Conservation (phyloP, 441 rosid species). For the Erysimum pusillum region DNA sequence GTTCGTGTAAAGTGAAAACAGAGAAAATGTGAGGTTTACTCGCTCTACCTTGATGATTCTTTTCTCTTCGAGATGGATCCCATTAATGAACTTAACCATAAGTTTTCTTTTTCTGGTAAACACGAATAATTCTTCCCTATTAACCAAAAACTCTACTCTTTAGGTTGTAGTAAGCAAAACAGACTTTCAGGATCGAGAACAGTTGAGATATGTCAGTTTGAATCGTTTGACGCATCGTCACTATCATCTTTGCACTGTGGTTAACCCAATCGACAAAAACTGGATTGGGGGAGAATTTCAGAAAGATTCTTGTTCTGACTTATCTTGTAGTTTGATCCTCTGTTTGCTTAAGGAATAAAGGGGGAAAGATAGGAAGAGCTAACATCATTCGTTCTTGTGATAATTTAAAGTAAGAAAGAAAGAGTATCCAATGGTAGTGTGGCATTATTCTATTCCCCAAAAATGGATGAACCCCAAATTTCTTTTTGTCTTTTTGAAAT, state of each 20-base stretch:
- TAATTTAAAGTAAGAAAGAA: background rate
- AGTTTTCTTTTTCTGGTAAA: background rate
- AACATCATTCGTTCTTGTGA: constrained; percentile 33
- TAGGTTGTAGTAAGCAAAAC: background rate
- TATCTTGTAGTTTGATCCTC: constrained; percentile 33
- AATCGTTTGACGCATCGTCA: background rate
- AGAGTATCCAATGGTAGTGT: background rate
- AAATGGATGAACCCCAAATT: constrained; percentile 46
- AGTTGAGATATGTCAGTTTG: background rate
- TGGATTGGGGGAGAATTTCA: background rate
- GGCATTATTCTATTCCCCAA: constrained; percentile 28
- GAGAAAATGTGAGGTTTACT: constrained; percentile 27
- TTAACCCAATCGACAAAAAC: background rate
- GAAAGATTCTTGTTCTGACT: constrained; percentile 28
- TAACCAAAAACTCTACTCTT: background rate
- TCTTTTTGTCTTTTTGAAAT: background rate
- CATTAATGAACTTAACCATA: background rate
- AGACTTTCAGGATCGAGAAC: background rate
- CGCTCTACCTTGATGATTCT: constrained; percentile 22
- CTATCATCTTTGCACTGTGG: background rate
- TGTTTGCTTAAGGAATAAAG: constrained; percentile 35
- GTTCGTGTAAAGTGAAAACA: constrained; percentile 27
- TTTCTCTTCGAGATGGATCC: constrained; percentile 28
- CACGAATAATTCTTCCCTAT: background rate
- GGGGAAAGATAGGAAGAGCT: background rate